phyloP scores from a whole-genome alignment of 768 basidiomycete species.

The Rhizopogon sp. region DNA sequence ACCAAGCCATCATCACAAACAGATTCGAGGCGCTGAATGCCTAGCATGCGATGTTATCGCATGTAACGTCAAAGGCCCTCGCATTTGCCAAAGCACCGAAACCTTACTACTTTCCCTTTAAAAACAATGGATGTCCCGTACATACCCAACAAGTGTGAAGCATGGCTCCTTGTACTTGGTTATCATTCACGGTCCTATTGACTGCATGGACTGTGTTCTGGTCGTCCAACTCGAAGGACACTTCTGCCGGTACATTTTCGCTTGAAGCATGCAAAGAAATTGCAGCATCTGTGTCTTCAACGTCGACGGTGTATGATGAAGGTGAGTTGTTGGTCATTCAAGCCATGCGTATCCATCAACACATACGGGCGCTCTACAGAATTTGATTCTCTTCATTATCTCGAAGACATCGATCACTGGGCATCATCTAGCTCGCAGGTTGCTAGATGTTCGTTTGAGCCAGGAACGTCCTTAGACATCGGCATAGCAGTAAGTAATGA shows the following conservation, averaged over 20 bases:
- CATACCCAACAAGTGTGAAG: neutral
- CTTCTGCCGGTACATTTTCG: neutral
- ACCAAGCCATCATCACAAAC: no score
- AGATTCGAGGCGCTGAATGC: no score
- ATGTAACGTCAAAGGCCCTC: no score
- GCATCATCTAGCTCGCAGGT: neutral
- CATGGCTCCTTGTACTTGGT: neutral
- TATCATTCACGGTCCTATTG: neutral
- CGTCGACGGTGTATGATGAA: neutral
- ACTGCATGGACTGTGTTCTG: neutral
- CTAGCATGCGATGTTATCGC: no score
- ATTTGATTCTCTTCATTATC: neutral
- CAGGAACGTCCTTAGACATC: neutral
- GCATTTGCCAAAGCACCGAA: no score
- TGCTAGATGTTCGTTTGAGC: neutral
- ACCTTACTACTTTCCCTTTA: neutral
- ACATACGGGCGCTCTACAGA: neutral
- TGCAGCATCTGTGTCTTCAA: neutral
- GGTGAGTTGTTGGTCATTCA: neutral
- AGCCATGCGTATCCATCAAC: neutral
- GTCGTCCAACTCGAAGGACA: neutral
- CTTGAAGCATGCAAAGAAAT: neutral
- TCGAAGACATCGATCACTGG: neutral
- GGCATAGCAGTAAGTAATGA: neutral
- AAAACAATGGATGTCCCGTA: neutral